phyloP scores from a whole-genome alignment of 768 basidiomycete species.

The Clathrus columnatus region DNA sequence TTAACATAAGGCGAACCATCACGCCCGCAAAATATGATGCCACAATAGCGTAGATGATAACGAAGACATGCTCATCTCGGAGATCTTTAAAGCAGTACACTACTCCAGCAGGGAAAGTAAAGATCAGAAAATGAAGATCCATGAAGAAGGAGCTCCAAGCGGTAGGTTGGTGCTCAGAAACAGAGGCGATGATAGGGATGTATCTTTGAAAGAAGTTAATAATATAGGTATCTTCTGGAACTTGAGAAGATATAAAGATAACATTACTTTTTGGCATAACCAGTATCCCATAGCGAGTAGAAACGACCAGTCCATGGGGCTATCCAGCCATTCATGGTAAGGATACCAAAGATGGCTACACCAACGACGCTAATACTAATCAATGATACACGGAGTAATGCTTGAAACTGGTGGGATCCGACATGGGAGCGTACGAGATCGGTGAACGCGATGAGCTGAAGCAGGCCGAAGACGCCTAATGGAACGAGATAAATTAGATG shows the following conservation, averaged over 20 bases:
- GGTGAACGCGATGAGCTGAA: constrained; percentile 92
- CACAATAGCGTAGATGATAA: constrained; percentile 94
- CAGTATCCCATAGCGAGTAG: constrained; percentile 99
- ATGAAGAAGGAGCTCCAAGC: constrained; percentile 99
- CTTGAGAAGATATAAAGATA: constrained; percentile 4
- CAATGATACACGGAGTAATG: constrained; percentile 62
- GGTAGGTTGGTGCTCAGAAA: constrained; percentile 98
- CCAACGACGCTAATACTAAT: constrained; percentile 66
- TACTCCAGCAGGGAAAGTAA: constrained; percentile 96
- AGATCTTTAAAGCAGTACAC: constrained; percentile 89
- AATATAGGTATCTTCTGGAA: constrained; percentile 11
- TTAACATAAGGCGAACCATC: constrained; percentile 98
- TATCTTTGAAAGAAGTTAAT: constrained; percentile 39
- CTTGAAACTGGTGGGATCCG: constrained; percentile 86
- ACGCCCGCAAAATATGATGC: constrained; percentile 99
- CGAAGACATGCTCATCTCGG: constrained; percentile 94
- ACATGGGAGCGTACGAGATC: constrained; percentile 84
- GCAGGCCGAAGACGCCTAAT: constrained; percentile 85
- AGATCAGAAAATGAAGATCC: constrained; percentile 96
- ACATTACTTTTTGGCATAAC: constrained; percentile 90
- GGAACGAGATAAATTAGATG: constrained; percentile 8
- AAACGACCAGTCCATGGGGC: constrained; percentile 99
- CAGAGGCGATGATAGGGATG: constrained; percentile 97
- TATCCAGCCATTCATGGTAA: constrained; percentile 92
- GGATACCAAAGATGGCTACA: constrained; percentile 57